Percentiles rank a stretch among this genome's conserved stretches.
phyloP scores from a whole-genome alignment of 257 asterid species.

The Henckelia pumila region DNA sequence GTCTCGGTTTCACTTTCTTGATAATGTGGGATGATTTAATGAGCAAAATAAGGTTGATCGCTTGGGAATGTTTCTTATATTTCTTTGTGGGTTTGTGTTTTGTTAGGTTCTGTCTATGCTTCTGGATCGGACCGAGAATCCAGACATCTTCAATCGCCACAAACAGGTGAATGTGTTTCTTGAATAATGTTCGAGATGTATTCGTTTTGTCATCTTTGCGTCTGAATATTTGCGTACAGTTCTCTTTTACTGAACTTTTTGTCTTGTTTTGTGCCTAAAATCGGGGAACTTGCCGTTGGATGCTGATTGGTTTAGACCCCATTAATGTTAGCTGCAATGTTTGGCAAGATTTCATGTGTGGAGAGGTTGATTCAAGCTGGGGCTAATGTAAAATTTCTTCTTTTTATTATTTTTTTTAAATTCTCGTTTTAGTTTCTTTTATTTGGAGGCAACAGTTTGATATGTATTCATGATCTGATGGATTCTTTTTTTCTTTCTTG shows the following conservation, averaged over 20 bases:
- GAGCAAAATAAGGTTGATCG: slow-evolving; percentile 20
- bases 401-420: too few species aligned
- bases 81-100: slow-evolving; percentile 16
- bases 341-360: slow-evolving; percentile 64
- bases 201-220: neutral
- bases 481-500: slow-evolving; percentile 15
- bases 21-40: slow-evolving; percentile 9
- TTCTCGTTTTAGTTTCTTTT: neutral
- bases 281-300: slow-evolving; percentile 12
- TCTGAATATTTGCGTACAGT: neutral
- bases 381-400: slow-evolving; percentile 53
- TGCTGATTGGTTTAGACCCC: slow-evolving; percentile 59
- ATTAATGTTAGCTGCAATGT: slow-evolving; percentile 84
- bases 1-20: neutral
- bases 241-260: slow-evolving; percentile 13
- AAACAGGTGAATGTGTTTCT: slow-evolving; percentile 56
- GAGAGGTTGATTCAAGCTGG: slow-evolving; percentile 71
- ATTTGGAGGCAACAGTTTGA: neutral
- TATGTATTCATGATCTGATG: slow-evolving; percentile 1
- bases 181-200: neutral
- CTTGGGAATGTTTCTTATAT: neutral
- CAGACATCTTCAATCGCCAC: slow-evolving; percentile 70
- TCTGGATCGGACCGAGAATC: slow-evolving; percentile 59
- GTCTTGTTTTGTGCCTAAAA: slow-evolving; percentile 6
- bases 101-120: slow-evolving; percentile 68